A percentile compares a stretch with the other conserved stretches of the same genome.
Conservation (phyloP, 805 yeast species). For the Saturnispora besseyi region DNA sequence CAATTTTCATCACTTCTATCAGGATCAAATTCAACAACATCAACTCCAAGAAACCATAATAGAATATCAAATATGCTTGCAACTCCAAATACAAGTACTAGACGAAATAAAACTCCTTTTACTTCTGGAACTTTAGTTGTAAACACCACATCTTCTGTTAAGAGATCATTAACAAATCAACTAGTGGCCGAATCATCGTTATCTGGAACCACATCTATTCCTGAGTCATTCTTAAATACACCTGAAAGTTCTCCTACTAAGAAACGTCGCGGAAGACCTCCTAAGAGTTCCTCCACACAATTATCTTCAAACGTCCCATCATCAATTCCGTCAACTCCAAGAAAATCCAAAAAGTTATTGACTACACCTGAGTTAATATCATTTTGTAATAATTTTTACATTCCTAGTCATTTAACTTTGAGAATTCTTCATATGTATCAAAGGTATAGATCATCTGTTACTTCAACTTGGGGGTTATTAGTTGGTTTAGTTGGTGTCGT, state of each 20-base stretch:
- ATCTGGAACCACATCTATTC: background rate
- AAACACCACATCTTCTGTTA: constrained; percentile 1
- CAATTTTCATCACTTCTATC: constrained; percentile 30
- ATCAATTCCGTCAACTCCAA: background rate
- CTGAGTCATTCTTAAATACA: constrained; percentile 1
- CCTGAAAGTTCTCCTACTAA: constrained; percentile 7
- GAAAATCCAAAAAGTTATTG: constrained; percentile 12
- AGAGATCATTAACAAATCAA: constrained; percentile 5
- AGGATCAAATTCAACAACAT: background rate
- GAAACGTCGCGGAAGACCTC: background rate
- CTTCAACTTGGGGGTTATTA: constrained; percentile 59
- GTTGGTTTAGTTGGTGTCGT: constrained; percentile 60
- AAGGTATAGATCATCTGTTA: constrained; percentile 42
- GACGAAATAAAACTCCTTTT: background rate
- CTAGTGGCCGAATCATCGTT: background rate
- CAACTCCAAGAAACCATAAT: constrained; percentile 16
- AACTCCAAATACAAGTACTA: background rate
- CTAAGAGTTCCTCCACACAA: background rate
- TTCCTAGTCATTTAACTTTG: constrained; percentile 45
- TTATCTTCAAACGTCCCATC: background rate
- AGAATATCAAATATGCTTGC: constrained; percentile 3
- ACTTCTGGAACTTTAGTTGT: background rate
- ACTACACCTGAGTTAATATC: constrained; percentile 34
- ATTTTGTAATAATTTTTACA: constrained; percentile 55
- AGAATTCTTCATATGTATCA: constrained; percentile 42